phyloP scores from a whole-genome alignment of 225 moss, liverwort and hornwort genomes.

The Sphagnum tenellum region DNA sequence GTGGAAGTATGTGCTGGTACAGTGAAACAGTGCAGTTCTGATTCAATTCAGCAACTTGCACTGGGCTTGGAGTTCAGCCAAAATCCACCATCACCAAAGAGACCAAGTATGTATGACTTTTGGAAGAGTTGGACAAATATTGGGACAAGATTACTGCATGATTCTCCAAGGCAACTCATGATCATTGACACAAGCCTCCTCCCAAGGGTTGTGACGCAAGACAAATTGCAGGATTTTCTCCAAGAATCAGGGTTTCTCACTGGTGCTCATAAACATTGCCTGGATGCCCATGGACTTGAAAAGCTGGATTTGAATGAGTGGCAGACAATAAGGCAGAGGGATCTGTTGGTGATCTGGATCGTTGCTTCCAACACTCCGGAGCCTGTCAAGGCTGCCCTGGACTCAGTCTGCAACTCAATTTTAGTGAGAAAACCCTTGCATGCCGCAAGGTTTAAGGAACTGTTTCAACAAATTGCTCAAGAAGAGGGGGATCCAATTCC shows the following conservation, averaged over 20 bases:
- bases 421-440: constrained; percentile 63
- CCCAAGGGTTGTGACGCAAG: constrained; percentile 30
- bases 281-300: constrained; percentile 37
- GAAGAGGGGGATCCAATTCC: constrained; percentile 37
- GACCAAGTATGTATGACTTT: constrained; percentile 36
- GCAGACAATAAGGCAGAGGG: constrained; percentile 21
- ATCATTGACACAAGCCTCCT: constrained; percentile 46
- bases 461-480: constrained; percentile 50
- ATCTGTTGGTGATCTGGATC: constrained; percentile 57
- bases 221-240: constrained; percentile 26
- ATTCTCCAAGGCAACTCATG: constrained; percentile 33
- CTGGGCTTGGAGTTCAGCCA: constrained; percentile 9
- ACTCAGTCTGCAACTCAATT: constrained; percentile 52
- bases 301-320: constrained; percentile 39
- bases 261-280: constrained; percentile 12
- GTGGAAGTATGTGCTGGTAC: constrained; percentile 4
- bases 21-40: constrained; percentile 11
- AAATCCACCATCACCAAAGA: constrained; percentile 24
- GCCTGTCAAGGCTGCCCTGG: constrained; percentile 47
- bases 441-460: constrained; percentile 59
- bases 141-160: constrained; percentile 28
- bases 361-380: constrained; percentile 63
- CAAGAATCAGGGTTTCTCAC: constrained; percentile 39
- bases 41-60: constrained; percentile 11
- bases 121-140: constrained; percentile 51